phyloP scores from a whole-genome alignment of 1,139 yeast genomes.

The Geotrichum bryndzae region DNA sequence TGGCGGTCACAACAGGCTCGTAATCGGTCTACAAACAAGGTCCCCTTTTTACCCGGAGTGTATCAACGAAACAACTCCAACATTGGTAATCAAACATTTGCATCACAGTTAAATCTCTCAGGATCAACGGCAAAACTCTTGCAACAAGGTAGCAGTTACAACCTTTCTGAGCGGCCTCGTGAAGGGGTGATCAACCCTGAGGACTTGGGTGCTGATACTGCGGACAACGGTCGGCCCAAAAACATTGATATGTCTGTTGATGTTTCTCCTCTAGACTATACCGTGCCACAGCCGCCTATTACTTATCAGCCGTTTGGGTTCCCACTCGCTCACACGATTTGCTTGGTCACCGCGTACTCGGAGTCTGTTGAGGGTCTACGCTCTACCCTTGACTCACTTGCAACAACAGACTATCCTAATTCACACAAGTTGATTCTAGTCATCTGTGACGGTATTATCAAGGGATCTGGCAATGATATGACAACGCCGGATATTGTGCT shows the following conservation, averaged over 20 bases:
- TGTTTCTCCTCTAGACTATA: slow-evolving; percentile 49
- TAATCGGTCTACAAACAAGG: neutral
- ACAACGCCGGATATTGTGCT: slow-evolving; percentile 33
- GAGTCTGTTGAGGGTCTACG: slow-evolving; percentile 30
- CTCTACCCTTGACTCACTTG: slow-evolving; percentile 32
- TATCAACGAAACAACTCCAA: neutral
- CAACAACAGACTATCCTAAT: slow-evolving; percentile 29
- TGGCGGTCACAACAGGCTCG: neutral
- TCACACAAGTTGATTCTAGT: slow-evolving; percentile 30
- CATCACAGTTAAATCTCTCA: neutral
- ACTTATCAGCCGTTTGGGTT: slow-evolving; percentile 81
- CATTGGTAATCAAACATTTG: neutral
- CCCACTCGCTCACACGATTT: slow-evolving; percentile 55
- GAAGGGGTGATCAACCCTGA: neutral
- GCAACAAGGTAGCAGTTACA: neutral
- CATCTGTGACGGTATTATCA: slow-evolving; percentile 34
- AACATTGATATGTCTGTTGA: slow-evolving; percentile 16
- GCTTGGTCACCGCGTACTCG: slow-evolving; percentile 34
- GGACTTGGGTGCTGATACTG: neutral
- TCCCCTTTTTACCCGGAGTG: neutral
- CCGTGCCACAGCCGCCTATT: slow-evolving; percentile 86
- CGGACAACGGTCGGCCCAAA: neutral
- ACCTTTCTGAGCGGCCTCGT: neutral
- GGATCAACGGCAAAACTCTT: neutral
- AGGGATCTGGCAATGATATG: slow-evolving; percentile 27